A percentile compares a stretch with the other conserved stretches of the same genome.
phyloP scores from a whole-genome alignment of 2,329 filamentous ascomycete genomes.

The Stemphylium beticola region DNA sequence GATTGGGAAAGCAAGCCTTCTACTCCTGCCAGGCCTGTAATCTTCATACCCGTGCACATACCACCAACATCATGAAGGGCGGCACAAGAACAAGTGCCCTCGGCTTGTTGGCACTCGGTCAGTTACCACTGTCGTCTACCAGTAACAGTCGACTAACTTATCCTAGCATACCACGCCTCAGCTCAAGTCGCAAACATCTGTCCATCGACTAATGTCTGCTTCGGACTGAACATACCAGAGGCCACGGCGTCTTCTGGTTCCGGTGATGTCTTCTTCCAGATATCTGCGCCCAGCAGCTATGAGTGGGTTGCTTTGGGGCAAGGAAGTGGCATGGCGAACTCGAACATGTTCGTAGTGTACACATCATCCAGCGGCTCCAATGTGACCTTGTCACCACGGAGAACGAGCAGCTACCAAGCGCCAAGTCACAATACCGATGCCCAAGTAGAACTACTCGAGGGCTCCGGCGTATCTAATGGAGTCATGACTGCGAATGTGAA shows the following conservation, averaged over 20 bases:
- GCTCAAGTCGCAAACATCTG: conserved; percentile 43
- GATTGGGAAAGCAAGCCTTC: conserved; percentile 6
- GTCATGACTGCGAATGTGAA: conserved; percentile 63
- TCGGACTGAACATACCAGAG: conserved; percentile 61
- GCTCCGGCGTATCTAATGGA: conserved; percentile 59
- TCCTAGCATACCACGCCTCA: conserved; percentile 31
- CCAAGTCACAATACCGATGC: conserved; percentile 53
- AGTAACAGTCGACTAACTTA: conserved; percentile 18
- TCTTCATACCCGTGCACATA: conserved; percentile 1
- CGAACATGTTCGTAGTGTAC: conserved; percentile 67
- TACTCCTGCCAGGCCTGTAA: conserved; percentile 15
- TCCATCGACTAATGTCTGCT: conserved; percentile 50
- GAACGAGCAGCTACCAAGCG: conserved; percentile 52
- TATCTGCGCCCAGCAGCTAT: conserved; percentile 60
- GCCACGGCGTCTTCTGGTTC: conserved; percentile 57
- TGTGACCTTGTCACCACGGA: conserved; percentile 63
- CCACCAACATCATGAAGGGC: not conserved
- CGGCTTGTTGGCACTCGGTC: conserved; percentile 38
- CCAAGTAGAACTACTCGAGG: conserved; percentile 58
- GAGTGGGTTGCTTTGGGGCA: conserved; percentile 64
- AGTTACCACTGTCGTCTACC: conserved; percentile 3
- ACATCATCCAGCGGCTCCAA: conserved; percentile 59
- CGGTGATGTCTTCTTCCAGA: conserved; percentile 65
- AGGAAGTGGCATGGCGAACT: conserved; percentile 59
- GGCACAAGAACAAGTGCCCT: conserved; percentile 11